Conservation (phyloP, 164 flowering plant genomes). For the Warburgia ugandensis region DNA sequence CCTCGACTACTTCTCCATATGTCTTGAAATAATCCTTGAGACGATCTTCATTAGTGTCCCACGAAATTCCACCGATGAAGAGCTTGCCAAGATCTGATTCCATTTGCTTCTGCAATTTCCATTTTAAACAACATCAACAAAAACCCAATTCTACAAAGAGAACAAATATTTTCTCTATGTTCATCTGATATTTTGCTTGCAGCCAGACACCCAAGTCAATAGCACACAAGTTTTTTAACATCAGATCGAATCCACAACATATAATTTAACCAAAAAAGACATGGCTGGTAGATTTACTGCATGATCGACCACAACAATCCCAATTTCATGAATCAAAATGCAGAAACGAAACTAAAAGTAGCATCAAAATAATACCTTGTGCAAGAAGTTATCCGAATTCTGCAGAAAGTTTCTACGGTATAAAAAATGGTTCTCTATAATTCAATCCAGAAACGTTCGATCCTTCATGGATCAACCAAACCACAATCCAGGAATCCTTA, state of each 20-base stretch:
- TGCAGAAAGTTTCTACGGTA: constrained; percentile 6
- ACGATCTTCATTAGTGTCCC: constrained; percentile 84
- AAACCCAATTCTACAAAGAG: background rate
- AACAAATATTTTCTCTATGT: background rate
- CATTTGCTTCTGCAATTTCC: constrained; percentile 42
- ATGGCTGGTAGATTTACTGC: background rate
- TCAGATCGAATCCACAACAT: constrained; percentile 5
- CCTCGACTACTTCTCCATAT: constrained; percentile 83
- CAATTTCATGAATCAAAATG: constrained; percentile 11
- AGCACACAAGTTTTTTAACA: background rate
- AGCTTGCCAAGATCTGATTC: constrained; percentile 88
- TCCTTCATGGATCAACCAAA: constrained; percentile 26
- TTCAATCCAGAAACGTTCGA: constrained; percentile 38
- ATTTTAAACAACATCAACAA: constrained; percentile 9
- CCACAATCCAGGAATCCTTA: constrained; percentile 20
- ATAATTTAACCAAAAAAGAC: background rate
- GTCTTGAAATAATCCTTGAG: constrained; percentile 63
- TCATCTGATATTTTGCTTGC: background rate
- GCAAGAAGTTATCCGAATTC: constrained; percentile 9
- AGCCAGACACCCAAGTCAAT: background rate
- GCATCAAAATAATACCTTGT: constrained; percentile 25
- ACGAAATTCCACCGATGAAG: constrained; percentile 88
- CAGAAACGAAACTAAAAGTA: background rate
- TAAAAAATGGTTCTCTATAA: constrained; percentile 26
- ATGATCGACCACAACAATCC: constrained; percentile 3